Evolutionary conservation across 345 rosid species (phyloP).

Genomic region (Acer saccharum): DNA sequence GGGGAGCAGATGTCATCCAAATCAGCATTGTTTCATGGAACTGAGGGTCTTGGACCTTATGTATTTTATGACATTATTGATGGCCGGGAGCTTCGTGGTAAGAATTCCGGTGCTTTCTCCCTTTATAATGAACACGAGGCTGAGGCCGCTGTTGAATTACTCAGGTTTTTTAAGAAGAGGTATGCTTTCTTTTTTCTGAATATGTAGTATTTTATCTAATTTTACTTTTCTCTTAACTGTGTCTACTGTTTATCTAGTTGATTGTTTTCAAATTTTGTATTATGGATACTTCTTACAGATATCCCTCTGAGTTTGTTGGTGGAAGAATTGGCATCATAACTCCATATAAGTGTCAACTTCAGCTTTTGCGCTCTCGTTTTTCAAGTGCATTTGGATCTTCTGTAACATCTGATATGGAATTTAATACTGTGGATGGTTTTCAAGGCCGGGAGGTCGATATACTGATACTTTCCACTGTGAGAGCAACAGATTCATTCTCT

Average conservation of each 20-base stretch:
- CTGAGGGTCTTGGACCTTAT: constrained; percentile 74
- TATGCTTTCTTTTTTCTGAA: constrained; percentile 19
- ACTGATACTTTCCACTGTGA: constrained; percentile 86
- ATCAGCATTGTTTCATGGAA: constrained; percentile 74
- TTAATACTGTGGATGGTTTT: constrained; percentile 96
- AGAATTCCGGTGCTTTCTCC: constrained; percentile 71
- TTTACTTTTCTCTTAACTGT: background rate
- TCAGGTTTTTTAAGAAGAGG: constrained; percentile 74
- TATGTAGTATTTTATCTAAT: background rate
- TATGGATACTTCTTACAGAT: constrained; percentile 39
- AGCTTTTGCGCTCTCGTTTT: constrained; percentile 77
- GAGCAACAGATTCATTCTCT: constrained; percentile 62
- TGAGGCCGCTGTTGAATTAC: constrained; percentile 85
- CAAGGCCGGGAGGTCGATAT: constrained; percentile 96
- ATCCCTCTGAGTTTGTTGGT: constrained; percentile 74
- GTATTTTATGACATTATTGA: constrained; percentile 76
- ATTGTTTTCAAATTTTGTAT: constrained; percentile 11
- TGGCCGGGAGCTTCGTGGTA: constrained; percentile 79
- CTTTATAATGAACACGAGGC: constrained; percentile 85
- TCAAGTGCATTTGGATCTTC: constrained; percentile 74
- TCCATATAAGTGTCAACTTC: constrained; percentile 85
- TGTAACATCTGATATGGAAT: constrained; percentile 73
- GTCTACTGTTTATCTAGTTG: background rate
- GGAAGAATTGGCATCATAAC: constrained; percentile 89
- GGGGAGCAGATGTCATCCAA: constrained; percentile 70